Conservation (phyloP, 2,329 filamentous ascomycete genomes). For the Diaporthe citrichinensis region DNA sequence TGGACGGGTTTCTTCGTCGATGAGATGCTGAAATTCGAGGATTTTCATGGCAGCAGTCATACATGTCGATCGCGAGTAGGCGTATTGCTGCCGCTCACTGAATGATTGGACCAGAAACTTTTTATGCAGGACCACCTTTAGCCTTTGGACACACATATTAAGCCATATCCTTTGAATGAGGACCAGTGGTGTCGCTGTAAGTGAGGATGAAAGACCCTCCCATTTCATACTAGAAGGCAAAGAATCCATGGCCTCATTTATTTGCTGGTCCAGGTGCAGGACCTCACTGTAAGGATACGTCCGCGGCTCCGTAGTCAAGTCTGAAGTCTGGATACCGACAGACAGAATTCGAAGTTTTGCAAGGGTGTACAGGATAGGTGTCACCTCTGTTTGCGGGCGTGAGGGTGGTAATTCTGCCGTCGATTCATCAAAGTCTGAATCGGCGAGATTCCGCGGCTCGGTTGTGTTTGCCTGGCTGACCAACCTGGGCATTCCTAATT, state of each 20-base stretch:
- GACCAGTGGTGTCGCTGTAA: constrained; percentile 63
- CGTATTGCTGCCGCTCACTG: constrained; percentile 50
- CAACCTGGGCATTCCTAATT: constrained; percentile 60
- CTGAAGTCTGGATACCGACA: constrained; percentile 42
- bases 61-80: constrained; percentile 60
- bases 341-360: constrained; percentile 44
- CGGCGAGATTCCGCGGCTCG: constrained; percentile 59
- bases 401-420: constrained; percentile 55
- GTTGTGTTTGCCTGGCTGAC: constrained; percentile 57
- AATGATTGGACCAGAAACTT: constrained; percentile 59
- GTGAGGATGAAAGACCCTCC: constrained; percentile 49
- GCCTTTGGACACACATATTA: constrained; percentile 65
- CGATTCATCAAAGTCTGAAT: constrained; percentile 56
- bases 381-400: constrained; percentile 50
- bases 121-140: constrained; percentile 67
- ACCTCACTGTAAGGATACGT: constrained; percentile 45
- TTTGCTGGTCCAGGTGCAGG: constrained; percentile 44
- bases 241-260: constrained; percentile 39
- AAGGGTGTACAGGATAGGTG: constrained; percentile 46
- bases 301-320: constrained; percentile 43
- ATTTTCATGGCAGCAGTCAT: constrained; percentile 62
- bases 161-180: constrained; percentile 67
- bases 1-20: constrained; percentile 62
- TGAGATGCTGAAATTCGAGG: constrained; percentile 62
- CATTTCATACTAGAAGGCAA: constrained; percentile 44